These are phyloP conservation scores for Leccinum uliginosum DNA, from an alignment of 768 basidiomycete genomes.

Conservation along the genomic window DNA sequence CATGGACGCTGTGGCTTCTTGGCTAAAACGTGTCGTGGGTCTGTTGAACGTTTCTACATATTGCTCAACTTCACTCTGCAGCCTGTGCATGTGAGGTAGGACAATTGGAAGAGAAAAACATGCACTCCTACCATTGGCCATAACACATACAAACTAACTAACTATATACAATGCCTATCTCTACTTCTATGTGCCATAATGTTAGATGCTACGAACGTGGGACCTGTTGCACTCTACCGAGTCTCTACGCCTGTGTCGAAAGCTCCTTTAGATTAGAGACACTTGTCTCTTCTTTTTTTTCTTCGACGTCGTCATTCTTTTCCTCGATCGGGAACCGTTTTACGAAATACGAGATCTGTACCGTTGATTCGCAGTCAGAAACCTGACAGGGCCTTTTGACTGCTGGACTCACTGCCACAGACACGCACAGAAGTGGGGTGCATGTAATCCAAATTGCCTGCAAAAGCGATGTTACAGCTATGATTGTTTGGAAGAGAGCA, in stretches of 20 bases:
- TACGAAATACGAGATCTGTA: constrained; percentile 29
- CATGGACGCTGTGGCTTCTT: neutral
- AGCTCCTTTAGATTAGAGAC: constrained; percentile 5
- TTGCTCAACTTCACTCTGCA: neutral
- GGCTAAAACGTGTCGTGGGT: neutral
- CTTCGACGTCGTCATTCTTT: constrained; percentile 12
- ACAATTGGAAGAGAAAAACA: neutral
- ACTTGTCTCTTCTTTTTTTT: constrained; percentile 14
- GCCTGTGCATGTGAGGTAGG: neutral
- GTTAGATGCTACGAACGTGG: constrained; percentile 9
- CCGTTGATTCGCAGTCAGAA: constrained; percentile 5
- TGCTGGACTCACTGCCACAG: constrained; percentile 49
- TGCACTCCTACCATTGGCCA: neutral
- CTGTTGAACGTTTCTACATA: neutral
- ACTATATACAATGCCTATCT: constrained; percentile 1
- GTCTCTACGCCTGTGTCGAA: constrained; percentile 18
- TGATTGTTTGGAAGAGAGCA: neutral
- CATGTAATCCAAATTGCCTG: constrained; percentile 75
- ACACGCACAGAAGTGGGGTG: constrained; percentile 61
- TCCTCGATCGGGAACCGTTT: constrained; percentile 25
- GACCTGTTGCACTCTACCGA: constrained; percentile 1
- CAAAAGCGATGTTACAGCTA: constrained; percentile 10
- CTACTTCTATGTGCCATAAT: constrained; percentile 17
- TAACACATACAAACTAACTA: constrained; percentile 2
- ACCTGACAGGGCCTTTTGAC: neutral